Evolutionary conservation across 1,284 basidiomycete species (phyloP).

Genomic region (Neonothopanus nambi): DNA sequence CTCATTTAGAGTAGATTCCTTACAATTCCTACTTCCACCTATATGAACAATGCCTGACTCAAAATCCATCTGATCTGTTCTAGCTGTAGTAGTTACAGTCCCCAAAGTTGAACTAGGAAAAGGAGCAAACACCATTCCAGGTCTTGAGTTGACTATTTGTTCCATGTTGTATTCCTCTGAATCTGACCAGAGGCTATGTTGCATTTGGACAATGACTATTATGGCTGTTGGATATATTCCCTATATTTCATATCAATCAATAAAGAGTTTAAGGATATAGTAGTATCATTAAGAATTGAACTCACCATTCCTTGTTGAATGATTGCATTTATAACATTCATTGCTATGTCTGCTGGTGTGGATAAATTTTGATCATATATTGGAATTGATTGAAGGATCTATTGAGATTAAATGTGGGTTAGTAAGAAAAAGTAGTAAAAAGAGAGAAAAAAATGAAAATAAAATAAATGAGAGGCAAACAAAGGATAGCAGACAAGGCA

Average conservation of each 20-base stretch:
- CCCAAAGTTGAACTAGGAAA: background rate
- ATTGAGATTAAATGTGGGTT: no score
- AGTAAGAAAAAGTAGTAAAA: no score
- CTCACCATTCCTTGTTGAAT: constrained; percentile 30
- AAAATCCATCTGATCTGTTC: no score
- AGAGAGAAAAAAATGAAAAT: background rate
- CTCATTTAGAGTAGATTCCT: no score
- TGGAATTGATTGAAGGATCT: constrained; percentile 31
- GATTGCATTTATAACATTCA: constrained; percentile 29
- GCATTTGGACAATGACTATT: constrained; percentile 30
- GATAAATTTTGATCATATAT: constrained; percentile 26
- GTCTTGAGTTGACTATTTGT: background rate
- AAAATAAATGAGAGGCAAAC: no score
- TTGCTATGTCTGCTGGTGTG: constrained; percentile 21
- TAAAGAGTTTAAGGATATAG: background rate
- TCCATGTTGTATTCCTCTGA: background rate
- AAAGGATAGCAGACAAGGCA: no score
- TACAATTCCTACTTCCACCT: no score
- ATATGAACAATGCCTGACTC: no score
- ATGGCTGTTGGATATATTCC: constrained; percentile 32
- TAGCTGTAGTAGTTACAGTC: background rate
- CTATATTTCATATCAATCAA: constrained; percentile 11
- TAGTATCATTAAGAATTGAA: no score
- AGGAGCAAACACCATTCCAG: background rate
- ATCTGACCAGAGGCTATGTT: constrained; percentile 25